Evolutionary conservation across 768 basidiomycete species (phyloP).

Genomic region (Pulveroboletus sp.): DNA sequence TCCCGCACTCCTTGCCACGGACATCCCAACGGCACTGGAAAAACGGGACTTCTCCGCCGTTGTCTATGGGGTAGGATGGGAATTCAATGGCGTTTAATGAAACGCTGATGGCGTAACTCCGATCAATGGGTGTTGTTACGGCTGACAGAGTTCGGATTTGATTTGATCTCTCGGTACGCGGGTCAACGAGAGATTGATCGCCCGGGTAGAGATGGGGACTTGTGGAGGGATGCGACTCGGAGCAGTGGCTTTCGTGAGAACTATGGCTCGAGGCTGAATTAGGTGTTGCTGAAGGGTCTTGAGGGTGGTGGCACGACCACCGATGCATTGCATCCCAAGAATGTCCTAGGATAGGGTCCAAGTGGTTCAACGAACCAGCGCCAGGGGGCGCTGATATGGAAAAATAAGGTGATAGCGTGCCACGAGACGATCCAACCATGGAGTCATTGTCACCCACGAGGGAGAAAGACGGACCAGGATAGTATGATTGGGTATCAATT

Average conservation of each 20-base stretch:
- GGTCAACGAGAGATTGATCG: background rate
- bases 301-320: background rate
- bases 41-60: background rate
- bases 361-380: background rate
- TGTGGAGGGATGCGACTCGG: background rate
- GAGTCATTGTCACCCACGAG: background rate
- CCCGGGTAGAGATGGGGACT: background rate
- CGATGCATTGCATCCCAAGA: background rate
- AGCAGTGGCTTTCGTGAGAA: background rate
- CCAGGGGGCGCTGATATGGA: background rate
- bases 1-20: constrained; percentile 8
- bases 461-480: background rate
- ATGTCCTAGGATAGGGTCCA: background rate
- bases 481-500: constrained; percentile 1
- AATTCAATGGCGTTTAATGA: constrained; percentile 6
- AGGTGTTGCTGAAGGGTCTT: background rate
- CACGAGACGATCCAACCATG: background rate
- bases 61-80: background rate
- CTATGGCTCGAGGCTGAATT: background rate
- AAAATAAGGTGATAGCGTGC: background rate
- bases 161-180: background rate
- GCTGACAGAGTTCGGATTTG: background rate
- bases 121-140: background rate
- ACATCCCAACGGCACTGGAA: constrained; percentile 21
- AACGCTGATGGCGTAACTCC: constrained; percentile 1